These are phyloP conservation scores for Hypoxylon crocopeplum DNA, from an alignment of 495 filamentous ascomycete species.

Conservation along the genomic window DNA sequence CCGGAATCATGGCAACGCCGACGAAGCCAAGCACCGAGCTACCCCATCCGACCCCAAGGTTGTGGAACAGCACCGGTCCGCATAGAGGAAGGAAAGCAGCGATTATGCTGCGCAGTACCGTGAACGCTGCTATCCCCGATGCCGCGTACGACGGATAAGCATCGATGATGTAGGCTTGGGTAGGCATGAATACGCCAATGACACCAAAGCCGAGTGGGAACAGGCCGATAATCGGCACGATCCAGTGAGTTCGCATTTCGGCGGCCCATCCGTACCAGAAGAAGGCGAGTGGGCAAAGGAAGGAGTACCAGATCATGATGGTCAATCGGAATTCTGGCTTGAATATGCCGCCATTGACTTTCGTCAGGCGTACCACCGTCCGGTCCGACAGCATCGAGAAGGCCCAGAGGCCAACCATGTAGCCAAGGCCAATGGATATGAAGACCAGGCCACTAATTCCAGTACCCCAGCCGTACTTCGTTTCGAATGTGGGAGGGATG, in stretches of 20 bases:
- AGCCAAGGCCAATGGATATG: conserved; percentile 53
- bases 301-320: conserved; percentile 48
- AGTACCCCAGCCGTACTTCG: conserved; percentile 53
- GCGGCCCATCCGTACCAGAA: conserved; percentile 60
- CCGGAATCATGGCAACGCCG: conserved; percentile 52
- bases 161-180: conserved; percentile 66
- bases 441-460: conserved; percentile 49
- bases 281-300: conserved; percentile 52
- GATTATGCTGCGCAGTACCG: conserved; percentile 57
- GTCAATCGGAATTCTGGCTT: conserved; percentile 63
- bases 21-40: conserved; percentile 61
- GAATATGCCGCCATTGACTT: conserved; percentile 56
- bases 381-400: conserved; percentile 50
- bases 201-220: conserved; percentile 59
- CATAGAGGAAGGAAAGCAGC: conserved; percentile 63
- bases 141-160: conserved; percentile 64
- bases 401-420: conserved; percentile 41
- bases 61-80: conserved; percentile 55
- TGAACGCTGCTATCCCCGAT: conserved; percentile 58
- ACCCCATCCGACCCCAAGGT: conserved; percentile 63
- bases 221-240: conserved; percentile 61
- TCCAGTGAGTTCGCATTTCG: conserved; percentile 50
- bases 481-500: conserved; percentile 65
- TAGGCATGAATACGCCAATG: conserved; percentile 57
- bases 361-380: conserved; percentile 52